Base-by-base conservation (phyloP, 2,329 filamentous ascomycete species). In the Trichophyton rubrum region DNA sequence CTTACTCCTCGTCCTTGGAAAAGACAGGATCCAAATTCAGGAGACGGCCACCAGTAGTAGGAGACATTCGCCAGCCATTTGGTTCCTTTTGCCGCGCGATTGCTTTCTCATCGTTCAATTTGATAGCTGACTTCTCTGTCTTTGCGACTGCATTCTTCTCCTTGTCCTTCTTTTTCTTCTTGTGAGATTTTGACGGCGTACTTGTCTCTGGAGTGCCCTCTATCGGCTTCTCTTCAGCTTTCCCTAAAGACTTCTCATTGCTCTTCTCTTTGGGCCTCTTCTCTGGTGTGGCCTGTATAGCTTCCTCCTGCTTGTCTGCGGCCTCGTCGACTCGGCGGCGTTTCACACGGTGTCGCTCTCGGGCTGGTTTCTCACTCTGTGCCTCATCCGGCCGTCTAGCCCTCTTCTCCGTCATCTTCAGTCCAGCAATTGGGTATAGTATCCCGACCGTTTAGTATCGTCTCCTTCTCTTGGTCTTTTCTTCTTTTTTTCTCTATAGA, bases 11-110 rank as follows among this genome's bases (percentile, higher is more conserved):
- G 69, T 85, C 80, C n/a, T 66, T 64, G 2, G 82, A 80, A 68
- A 85, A 80, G 7, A 83, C 67, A 4, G 83, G 80, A 66, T 85
- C 81, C 57, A 80, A 70, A 53, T 79, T 73, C 60, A 81, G 72
- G 67, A 83, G 82, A 60, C 78, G 78, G 22, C 83, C 83, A 45
- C 80, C 82, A 17, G 55, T 57, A 15, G 47, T 57, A 30, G 41
- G 56, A 9, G 59, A 61, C 22, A 65, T 17, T 13, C 35, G 40
- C 64, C 64, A 65, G 43, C 41, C 43, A 41, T 57, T 53, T n/a
- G 30, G 13, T 11, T 20, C 22, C 17, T n/a, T 43, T 13, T 40
- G 40, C 9, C 41, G 20, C 17, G 33, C 51, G 8, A 20, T 15
- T 27, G 13, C 6, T 13, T 55, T n/a, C 27, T 30, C 20, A 20